These are phyloP conservation scores for Fistulina hepatica DNA, from an alignment of 1,284 basidiomycete species.

Conservation along the genomic window DNA sequence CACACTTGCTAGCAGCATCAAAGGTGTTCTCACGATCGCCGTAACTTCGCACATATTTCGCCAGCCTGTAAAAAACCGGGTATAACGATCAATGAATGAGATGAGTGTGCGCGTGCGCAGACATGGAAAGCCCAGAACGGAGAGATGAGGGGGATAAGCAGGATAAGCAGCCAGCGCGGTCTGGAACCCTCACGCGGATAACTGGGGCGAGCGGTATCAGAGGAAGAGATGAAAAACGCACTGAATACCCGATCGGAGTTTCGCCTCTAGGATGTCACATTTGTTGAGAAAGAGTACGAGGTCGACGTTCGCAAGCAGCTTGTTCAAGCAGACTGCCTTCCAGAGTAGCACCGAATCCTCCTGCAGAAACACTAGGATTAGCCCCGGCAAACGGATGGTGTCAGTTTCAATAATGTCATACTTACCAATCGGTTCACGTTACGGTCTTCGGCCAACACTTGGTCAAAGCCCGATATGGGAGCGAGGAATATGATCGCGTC, in stretches of 20 bases:
- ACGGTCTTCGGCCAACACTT: slow-evolving; percentile 59
- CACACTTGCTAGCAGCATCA: slow-evolving; percentile 62
- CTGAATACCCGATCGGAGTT: slow-evolving; percentile 51
- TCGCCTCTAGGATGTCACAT: slow-evolving; percentile 61
- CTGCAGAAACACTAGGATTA: too few relatives aligned
- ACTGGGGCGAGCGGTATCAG: too few relatives aligned
- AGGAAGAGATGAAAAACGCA: too few relatives aligned
- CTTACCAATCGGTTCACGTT: slow-evolving; percentile 59
- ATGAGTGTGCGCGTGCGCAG: slow-evolving; percentile 5
- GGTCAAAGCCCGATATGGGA: slow-evolving; percentile 71
- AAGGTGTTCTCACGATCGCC: slow-evolving; percentile 62
- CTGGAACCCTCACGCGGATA: too few relatives aligned
- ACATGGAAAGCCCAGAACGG: slow-evolving; percentile 1
- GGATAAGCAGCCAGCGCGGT: too few relatives aligned
- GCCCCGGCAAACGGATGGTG: too few relatives aligned
- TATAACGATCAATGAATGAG: slow-evolving; percentile 7
- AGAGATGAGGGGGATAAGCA: too few relatives aligned
- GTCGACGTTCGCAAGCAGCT: slow-evolving; percentile 59
- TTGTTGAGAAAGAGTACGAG: slow-evolving; percentile 74
- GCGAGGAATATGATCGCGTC: slow-evolving; percentile 75
- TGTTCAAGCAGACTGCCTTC: slow-evolving; percentile 68
- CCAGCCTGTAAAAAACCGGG: slow-evolving; percentile 27
- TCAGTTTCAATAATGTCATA: too few relatives aligned
- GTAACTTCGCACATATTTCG: slow-evolving; percentile 64
- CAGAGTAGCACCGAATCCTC: slow-evolving; percentile 74